Evolutionary conservation across 208 protist genomes (phyloP).

Genomic region (Phytomonas sp.): DNA sequence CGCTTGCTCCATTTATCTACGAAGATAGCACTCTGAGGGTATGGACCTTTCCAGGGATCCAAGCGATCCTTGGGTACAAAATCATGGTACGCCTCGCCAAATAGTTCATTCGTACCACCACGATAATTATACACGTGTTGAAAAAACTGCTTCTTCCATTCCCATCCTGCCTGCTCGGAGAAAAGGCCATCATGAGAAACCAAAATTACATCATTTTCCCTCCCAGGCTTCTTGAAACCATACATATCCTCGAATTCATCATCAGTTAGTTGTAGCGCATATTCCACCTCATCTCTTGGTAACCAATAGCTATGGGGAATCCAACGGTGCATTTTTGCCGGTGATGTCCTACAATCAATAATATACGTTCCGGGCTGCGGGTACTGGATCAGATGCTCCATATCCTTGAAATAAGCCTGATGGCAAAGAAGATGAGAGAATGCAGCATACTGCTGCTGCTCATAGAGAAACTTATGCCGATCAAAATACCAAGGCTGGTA

Average conservation of each 20-base stretch:
- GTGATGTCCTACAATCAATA: slow-evolving; percentile 67
- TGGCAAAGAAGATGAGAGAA: slow-evolving; percentile 82
- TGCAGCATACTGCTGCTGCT: slow-evolving; percentile 74
- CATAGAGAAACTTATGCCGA: slow-evolving; percentile 86
- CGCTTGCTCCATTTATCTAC: slow-evolving; percentile 90
- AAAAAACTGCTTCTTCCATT: slow-evolving; percentile 82
- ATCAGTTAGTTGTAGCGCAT: slow-evolving; percentile 75
- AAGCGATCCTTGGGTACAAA: slow-evolving; percentile 62
- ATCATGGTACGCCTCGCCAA: slow-evolving; percentile 76
- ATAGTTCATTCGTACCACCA: slow-evolving; percentile 84
- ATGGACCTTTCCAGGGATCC: slow-evolving; percentile 85
- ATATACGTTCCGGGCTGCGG: slow-evolving; percentile 71
- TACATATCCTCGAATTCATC: slow-evolving; percentile 89
- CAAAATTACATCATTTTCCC: slow-evolving; percentile 76
- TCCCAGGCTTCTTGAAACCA: slow-evolving; percentile 66
- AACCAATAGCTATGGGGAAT: slow-evolving; percentile 82
- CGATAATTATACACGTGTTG: slow-evolving; percentile 90
- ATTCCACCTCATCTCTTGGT: slow-evolving; percentile 86
- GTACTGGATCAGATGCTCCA: slow-evolving; percentile 58
- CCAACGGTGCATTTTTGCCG: slow-evolving; percentile 82
- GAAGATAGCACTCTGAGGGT: slow-evolving; percentile 84
- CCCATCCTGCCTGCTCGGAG: slow-evolving; percentile 86
- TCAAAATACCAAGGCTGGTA: slow-evolving; percentile 92
- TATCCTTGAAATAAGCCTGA: slow-evolving; percentile 77
- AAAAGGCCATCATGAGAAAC: slow-evolving; percentile 84